These are phyloP conservation scores for Prototheca wickerhamii DNA, from an alignment of 163 green algal species.

Conservation along the genomic window DNA sequence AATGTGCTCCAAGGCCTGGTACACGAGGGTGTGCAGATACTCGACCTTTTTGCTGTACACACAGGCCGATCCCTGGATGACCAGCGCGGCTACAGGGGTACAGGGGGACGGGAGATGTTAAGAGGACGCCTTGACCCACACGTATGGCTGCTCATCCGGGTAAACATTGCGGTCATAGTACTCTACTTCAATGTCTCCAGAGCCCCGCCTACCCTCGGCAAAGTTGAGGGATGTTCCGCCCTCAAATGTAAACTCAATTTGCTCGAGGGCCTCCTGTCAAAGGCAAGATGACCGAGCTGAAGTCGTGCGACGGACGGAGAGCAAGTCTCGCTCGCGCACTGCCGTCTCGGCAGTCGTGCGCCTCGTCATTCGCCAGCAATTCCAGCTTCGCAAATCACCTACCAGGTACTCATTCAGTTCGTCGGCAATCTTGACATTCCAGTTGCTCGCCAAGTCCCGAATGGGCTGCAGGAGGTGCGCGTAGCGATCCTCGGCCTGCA, in stretches of 20 bases:
- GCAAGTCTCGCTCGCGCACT: too few species aligned
- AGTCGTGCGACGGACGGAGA: neutral
- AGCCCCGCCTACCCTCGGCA: slow-evolving; percentile 47
- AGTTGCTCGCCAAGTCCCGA: slow-evolving; percentile 73
- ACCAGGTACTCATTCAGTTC: slow-evolving; percentile 83
- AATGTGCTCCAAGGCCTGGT: slow-evolving; percentile 60
- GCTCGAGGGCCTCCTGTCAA: slow-evolving; percentile 57
- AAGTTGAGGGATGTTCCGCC: slow-evolving; percentile 62
- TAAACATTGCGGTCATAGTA: too few species aligned
- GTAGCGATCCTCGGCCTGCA: slow-evolving; percentile 24
- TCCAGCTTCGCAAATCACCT: neutral
- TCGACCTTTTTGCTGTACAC: slow-evolving; percentile 88
- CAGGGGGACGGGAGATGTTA: neutral
- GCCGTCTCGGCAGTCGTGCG: too few species aligned
- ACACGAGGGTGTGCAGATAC: slow-evolving; percentile 73
- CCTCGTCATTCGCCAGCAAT: neutral
- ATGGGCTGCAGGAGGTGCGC: slow-evolving; percentile 73
- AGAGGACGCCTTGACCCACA: too few species aligned
- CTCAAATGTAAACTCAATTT: slow-evolving; percentile 58
- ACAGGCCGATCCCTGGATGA: slow-evolving; percentile 76
- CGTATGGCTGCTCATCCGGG: neutral
- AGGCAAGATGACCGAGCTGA: slow-evolving; percentile 1
- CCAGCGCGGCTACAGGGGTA: slow-evolving; percentile 52
- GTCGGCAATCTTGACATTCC: slow-evolving; percentile 72
- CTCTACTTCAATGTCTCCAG: too few species aligned